Conservation (phyloP, 2,329 filamentous ascomycete species). For the Talaromyces sp. region DNA sequence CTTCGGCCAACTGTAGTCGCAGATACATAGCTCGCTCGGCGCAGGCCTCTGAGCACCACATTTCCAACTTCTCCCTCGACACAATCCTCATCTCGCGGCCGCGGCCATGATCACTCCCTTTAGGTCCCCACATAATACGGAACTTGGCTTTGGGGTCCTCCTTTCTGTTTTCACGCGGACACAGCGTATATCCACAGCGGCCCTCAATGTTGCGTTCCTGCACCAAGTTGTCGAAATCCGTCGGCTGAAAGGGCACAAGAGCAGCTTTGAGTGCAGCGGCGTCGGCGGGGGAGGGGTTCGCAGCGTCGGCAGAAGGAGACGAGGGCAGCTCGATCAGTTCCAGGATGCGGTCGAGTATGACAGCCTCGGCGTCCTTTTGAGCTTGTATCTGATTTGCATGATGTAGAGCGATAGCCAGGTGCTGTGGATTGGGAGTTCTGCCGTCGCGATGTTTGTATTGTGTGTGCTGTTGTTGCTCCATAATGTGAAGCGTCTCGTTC, state of each 20-base stretch:
- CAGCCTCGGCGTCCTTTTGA: conserved; percentile 69
- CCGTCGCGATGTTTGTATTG: conserved; percentile 25
- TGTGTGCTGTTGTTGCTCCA: conserved; percentile 14
- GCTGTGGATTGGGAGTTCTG: conserved; percentile 32
- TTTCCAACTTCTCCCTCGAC: conserved; percentile 65
- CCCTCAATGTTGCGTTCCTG: conserved; percentile 81
- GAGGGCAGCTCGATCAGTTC: conserved; percentile 62
- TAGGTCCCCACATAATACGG: conserved; percentile 57
- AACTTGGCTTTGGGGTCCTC: conserved; percentile 58
- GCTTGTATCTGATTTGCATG: conserved; percentile 79
- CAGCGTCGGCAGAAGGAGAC: conserved; percentile 45
- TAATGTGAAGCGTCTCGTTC: background rate
- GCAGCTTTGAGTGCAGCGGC: conserved; percentile 59
- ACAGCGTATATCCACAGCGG: conserved; percentile 79
- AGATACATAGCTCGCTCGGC: conserved; percentile 76
- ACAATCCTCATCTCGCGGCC: conserved; percentile 61
- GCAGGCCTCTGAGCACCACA: conserved; percentile 81
- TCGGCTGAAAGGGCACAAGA: conserved; percentile 71
- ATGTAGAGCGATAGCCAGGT: conserved; percentile 63
- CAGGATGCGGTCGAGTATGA: conserved; percentile 68
- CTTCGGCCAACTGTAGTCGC: conserved; percentile 80
- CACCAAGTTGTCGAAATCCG: conserved; percentile 84
- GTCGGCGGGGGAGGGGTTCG: conserved; percentile 55
- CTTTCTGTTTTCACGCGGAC: conserved; percentile 57
- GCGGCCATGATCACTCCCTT: conserved; percentile 40